Conservation (phyloP, 495 filamentous ascomycete genomes). For the Penicillium atrosanguineum region DNA sequence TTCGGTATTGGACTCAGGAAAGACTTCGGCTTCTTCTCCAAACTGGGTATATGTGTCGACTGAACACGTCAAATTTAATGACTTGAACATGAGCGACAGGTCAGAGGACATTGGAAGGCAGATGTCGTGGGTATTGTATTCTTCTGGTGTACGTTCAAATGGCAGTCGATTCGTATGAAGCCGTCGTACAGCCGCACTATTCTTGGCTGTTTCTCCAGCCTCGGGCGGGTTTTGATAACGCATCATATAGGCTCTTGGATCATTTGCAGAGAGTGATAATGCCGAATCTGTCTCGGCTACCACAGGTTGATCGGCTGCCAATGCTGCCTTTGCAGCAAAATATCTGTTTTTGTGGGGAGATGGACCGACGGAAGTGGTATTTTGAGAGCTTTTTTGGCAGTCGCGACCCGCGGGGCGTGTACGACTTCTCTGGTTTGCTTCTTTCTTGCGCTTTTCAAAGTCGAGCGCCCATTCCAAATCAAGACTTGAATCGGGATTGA, state of each 20-base stretch:
- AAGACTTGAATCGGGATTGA: constrained; percentile 5
- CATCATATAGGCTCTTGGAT: constrained; percentile 42
- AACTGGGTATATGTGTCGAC: constrained; percentile 24
- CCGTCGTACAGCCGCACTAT: constrained; percentile 23
- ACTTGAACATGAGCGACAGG: background rate
- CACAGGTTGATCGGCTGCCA: constrained; percentile 17
- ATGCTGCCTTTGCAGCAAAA: constrained; percentile 36
- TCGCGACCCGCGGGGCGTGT: constrained; percentile 10
- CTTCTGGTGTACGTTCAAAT: constrained; percentile 37
- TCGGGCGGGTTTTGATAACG: constrained; percentile 12
- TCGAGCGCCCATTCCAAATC: constrained; percentile 40
- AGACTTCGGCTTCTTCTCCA: constrained; percentile 1
- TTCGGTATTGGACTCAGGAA: constrained; percentile 1
- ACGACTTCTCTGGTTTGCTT: constrained; percentile 32
- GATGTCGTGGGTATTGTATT: constrained; percentile 26
- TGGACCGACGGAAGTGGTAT: constrained; percentile 3
- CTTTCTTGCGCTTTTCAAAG: constrained; percentile 42
- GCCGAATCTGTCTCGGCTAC: background rate
- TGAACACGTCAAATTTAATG: constrained; percentile 2
- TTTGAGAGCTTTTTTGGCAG: constrained; percentile 4
- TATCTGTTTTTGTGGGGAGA: constrained; percentile 39
- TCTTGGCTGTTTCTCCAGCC: background rate
- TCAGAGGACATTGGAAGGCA: constrained; percentile 13
- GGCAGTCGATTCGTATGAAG: constrained; percentile 29
- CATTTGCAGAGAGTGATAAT: constrained; percentile 18